phyloP scores from a whole-genome alignment of 768 basidiomycete genomes.

The Tephrocybe sp. region DNA sequence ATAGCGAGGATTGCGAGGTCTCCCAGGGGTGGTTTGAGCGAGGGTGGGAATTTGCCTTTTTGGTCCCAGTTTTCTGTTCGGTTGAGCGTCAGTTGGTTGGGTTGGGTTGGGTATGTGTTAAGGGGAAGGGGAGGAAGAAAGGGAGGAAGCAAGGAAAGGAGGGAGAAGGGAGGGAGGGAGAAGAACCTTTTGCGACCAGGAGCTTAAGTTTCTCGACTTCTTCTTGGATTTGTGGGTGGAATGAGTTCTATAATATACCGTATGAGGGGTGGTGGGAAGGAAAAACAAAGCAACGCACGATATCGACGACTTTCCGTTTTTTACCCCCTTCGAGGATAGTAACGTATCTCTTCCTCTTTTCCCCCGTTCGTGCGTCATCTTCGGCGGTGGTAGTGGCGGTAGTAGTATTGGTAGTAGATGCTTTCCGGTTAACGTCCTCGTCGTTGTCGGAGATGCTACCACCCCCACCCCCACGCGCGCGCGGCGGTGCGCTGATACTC shows the following conservation, averaged over 20 bases:
- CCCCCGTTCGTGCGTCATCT: slow-evolving; percentile 35
- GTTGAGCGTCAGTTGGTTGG: no score
- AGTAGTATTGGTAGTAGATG: no score
- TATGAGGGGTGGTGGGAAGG: background rate
- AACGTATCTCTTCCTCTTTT: slow-evolving; percentile 54
- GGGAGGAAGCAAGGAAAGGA: no score
- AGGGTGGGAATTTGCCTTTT: slow-evolving; percentile 88
- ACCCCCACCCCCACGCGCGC: no score
- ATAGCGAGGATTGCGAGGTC: slow-evolving; percentile 76
- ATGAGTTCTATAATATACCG: slow-evolving; percentile 50
- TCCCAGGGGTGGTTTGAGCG: slow-evolving; percentile 70
- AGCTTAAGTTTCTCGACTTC: slow-evolving; percentile 55
- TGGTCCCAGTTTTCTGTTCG: slow-evolving; percentile 73
- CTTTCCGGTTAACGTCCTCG: slow-evolving; percentile 6
- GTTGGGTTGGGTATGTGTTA: no score
- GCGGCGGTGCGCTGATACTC: no score
- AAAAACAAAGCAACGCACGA: slow-evolving; percentile 41
- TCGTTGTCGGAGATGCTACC: slow-evolving; percentile 13
- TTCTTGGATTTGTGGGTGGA: slow-evolving; percentile 67
- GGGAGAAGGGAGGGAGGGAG: no score
- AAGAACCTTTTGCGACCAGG: slow-evolving; percentile 66
- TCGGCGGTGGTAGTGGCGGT: slow-evolving; percentile 4
- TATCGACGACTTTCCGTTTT: slow-evolving; percentile 68
- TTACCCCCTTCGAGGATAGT: slow-evolving; percentile 59
- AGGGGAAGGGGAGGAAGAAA: no score